A percentile compares a stretch with the other conserved stretches of the same genome.
Evolutionary conservation across 2,329 filamentous ascomycete species (phyloP).

Genomic region (Elsinoe batatas): DNA sequence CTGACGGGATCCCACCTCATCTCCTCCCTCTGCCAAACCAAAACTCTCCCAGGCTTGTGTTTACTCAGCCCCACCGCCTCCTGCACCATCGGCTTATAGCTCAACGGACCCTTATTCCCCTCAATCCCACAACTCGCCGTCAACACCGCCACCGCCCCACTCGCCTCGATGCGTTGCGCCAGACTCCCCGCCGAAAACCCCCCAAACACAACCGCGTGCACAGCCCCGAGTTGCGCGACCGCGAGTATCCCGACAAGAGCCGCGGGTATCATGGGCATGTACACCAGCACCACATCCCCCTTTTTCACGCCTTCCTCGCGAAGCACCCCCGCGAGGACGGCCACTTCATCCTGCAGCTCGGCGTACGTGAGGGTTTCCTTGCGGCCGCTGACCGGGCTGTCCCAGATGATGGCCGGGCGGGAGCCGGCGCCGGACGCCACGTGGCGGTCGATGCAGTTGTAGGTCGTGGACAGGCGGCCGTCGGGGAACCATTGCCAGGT

Average conservation of each 20-base stretch:
- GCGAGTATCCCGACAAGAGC: conserved; percentile 81
- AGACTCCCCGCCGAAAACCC: conserved; percentile 75
- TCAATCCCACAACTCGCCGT: conserved; percentile 91
- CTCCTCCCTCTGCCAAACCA: conserved; percentile 79
- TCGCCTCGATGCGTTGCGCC: conserved; percentile 80
- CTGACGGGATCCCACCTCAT: conserved; percentile 62
- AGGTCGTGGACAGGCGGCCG: conserved; percentile 81
- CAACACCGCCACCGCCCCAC: conserved; percentile 63
- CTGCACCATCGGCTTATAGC: conserved; percentile 68
- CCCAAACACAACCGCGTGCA: conserved; percentile 88
- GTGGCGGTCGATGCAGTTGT: conserved; percentile 85
- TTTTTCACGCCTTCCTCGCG: conserved; percentile 70
- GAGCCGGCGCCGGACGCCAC: conserved; percentile 70
- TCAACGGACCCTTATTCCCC: conserved; percentile 65
- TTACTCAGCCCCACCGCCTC: conserved; percentile 58
- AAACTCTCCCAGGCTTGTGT: conserved; percentile 61
- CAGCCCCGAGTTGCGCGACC: conserved; percentile 67
- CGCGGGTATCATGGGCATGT: conserved; percentile 95
- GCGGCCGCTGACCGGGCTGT: conserved; percentile 68
- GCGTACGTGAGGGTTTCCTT: conserved; percentile 67
- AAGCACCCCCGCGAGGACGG: conserved; percentile 70
- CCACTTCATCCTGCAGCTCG: conserved; percentile 67
- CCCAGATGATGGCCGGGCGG: conserved; percentile 69
- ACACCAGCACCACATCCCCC: conserved; percentile 82
- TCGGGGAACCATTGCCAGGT: conserved; percentile 87